Evolutionary conservation across 345 rosid species (phyloP).

Genomic region (Gossypium turneri): DNA sequence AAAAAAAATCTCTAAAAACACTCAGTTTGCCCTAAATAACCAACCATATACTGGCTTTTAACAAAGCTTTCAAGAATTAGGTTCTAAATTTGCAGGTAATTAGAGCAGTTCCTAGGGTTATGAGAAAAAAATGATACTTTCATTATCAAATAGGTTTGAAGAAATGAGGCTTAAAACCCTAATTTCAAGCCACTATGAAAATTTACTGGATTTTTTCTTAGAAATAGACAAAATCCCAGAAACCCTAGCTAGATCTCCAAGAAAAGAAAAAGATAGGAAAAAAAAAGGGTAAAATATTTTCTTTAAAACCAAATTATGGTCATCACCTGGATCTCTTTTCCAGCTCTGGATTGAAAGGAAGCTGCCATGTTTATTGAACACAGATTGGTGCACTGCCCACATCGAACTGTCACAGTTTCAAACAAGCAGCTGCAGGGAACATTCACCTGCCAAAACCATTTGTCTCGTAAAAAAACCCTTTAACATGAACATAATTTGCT

Average conservation of each 20-base stretch:
- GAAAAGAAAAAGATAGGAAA: background rate
- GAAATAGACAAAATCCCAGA: constrained; percentile 16
- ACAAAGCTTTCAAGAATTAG: background rate
- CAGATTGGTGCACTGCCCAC: constrained; percentile 46
- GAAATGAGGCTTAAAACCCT: constrained; percentile 6
- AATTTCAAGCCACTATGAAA: background rate
- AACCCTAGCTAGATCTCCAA: constrained; percentile 3
- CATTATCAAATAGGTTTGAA: background rate
- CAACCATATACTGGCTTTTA: background rate
- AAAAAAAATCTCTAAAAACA: background rate
- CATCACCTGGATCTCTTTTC: constrained; percentile 18
- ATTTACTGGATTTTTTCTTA: background rate
- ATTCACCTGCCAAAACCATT: constrained; percentile 36
- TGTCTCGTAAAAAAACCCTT: background rate
- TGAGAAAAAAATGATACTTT: background rate
- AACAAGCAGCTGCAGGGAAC: constrained; percentile 45
- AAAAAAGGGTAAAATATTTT: background rate
- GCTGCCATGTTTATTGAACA: constrained; percentile 47
- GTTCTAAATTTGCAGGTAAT: background rate
- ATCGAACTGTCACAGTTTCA: constrained; percentile 44
- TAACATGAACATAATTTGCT: background rate
- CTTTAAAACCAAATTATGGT: background rate
- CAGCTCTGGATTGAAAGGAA: constrained; percentile 28
- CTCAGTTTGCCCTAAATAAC: background rate
- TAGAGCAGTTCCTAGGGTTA: background rate